phyloP scores from a whole-genome alignment of 2,329 filamentous ascomycete species.

The Sphaerostilbella broomeana region DNA sequence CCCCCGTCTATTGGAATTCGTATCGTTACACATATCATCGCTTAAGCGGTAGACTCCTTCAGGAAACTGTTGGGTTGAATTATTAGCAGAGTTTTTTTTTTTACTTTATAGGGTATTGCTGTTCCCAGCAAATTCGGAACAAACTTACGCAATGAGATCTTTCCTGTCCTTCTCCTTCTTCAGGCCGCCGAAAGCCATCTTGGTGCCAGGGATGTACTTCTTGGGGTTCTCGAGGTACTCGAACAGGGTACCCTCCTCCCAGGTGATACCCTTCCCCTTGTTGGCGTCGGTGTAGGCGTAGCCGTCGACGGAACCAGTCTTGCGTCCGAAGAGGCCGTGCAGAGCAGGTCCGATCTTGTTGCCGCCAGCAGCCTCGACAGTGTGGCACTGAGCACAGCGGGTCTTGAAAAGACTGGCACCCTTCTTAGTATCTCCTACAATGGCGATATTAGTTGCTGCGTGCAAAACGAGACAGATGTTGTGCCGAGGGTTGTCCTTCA shows the following conservation, averaged over 20 bases:
- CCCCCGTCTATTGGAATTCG: slow-evolving; percentile 31
- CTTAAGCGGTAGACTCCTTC: slow-evolving; percentile 62
- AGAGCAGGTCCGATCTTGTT: slow-evolving; percentile 99
- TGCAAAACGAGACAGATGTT: neutral
- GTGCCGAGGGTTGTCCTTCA: neutral
- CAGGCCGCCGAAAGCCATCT: slow-evolving; percentile 99
- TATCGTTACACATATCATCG: slow-evolving; percentile 29
- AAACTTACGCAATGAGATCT: slow-evolving; percentile 88
- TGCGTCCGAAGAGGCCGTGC: slow-evolving; percentile 94
- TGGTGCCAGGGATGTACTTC: slow-evolving; percentile 99
- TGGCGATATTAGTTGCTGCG: neutral
- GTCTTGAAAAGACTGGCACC: slow-evolving; percentile 99
- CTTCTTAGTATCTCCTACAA: slow-evolving; percentile 82
- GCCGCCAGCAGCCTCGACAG: slow-evolving; percentile 77
- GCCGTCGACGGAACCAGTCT: slow-evolving; percentile 84
- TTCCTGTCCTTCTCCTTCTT: slow-evolving; percentile 99
- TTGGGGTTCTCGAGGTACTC: slow-evolving; percentile 99
- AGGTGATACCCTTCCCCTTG: slow-evolving; percentile 90
- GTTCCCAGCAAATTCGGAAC: too few species aligned
- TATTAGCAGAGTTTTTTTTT: too few species aligned
- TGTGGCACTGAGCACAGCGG: slow-evolving; percentile 98
- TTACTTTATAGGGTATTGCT: too few species aligned
- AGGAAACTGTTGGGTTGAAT: slow-evolving; percentile 64
- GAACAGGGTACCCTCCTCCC: slow-evolving; percentile 84
- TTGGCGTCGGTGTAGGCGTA: slow-evolving; percentile 99